Conservation (phyloP, 805 yeast genomes). For the Candida odintsovae region DNA sequence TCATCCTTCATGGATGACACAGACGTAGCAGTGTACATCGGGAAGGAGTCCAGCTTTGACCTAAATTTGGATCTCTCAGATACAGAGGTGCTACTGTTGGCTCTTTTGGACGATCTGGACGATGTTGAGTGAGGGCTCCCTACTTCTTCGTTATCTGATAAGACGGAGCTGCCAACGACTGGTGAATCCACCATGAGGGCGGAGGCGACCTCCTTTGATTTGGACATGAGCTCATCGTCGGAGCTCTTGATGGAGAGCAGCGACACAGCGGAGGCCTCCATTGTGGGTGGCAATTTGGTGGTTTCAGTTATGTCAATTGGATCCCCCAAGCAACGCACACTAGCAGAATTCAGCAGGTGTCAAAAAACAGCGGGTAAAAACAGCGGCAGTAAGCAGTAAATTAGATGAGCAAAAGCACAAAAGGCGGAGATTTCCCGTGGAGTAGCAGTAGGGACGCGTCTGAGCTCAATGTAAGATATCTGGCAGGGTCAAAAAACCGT, state of each 20-base stretch:
- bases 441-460: background rate
- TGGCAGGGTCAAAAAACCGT: background rate
- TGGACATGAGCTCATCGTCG: background rate
- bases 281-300: background rate
- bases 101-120: constrained; percentile 16
- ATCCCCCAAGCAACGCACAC: background rate
- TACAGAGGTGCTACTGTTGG: constrained; percentile 15
- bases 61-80: constrained; percentile 22
- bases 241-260: background rate
- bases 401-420: background rate
- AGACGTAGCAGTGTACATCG: background rate
- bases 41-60: constrained; percentile 12
- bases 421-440: background rate
- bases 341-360: background rate
- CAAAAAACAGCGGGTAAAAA: too few relatives aligned
- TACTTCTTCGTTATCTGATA: background rate
- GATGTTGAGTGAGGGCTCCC: background rate
- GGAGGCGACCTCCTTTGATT: background rate
- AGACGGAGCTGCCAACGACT: background rate
- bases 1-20: background rate
- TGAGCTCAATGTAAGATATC: background rate
- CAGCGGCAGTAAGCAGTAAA: background rate
- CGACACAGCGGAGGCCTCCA: background rate
- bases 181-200: background rate
- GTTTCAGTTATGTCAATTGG: background rate